Evolutionary conservation across 23 red algal genomes (phyloP).

Genomic region (Porphyridium purpureum): DNA sequence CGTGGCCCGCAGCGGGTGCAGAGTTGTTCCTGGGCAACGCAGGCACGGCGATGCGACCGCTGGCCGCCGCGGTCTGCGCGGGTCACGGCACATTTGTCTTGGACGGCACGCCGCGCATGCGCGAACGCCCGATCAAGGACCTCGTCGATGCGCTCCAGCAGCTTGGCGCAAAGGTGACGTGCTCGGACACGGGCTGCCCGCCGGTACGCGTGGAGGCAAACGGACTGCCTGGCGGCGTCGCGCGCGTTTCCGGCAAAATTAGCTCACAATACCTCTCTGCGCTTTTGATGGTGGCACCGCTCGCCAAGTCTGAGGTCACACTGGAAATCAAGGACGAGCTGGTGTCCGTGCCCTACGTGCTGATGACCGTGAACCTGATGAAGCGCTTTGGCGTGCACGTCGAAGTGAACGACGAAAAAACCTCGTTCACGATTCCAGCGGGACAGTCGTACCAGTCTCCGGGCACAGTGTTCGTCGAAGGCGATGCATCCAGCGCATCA

Average conservation of each 20-base stretch:
- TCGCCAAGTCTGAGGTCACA: conserved; percentile 42
- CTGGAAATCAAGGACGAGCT: conserved; percentile 68
- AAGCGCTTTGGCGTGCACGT: conserved; percentile 68
- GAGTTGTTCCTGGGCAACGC: conserved; percentile 86
- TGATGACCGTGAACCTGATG: conserved; percentile 96
- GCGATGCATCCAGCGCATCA: conserved; percentile 86
- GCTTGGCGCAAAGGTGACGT: conserved; percentile 58
- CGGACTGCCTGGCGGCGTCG: conserved; percentile 44
- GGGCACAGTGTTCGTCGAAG: conserved; percentile 72
- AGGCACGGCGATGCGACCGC: conserved; percentile 95
- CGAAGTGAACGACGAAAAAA: conserved; percentile 23
- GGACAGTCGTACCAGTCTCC: conserved; percentile 60
- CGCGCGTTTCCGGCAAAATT: conserved; percentile 74
- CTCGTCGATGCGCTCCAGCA: conserved; percentile 67
- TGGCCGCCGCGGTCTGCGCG: conserved; percentile 56
- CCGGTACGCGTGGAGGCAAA: conserved; percentile 46
- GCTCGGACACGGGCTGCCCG: conserved; percentile 81
- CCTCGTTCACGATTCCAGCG: conserved; percentile 20
- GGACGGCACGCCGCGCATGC: conserved; percentile 79
- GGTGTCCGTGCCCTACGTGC: conserved; percentile 81
- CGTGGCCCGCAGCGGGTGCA: conserved; percentile 14
- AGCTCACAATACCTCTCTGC: conserved; percentile 79
- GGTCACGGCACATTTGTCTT: conserved; percentile 42
- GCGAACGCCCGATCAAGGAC: conserved; percentile 86
- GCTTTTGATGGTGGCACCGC: conserved; percentile 83